phyloP scores from a whole-genome alignment of 2,329 filamentous ascomycete genomes.

The Phialophora chinensis region DNA sequence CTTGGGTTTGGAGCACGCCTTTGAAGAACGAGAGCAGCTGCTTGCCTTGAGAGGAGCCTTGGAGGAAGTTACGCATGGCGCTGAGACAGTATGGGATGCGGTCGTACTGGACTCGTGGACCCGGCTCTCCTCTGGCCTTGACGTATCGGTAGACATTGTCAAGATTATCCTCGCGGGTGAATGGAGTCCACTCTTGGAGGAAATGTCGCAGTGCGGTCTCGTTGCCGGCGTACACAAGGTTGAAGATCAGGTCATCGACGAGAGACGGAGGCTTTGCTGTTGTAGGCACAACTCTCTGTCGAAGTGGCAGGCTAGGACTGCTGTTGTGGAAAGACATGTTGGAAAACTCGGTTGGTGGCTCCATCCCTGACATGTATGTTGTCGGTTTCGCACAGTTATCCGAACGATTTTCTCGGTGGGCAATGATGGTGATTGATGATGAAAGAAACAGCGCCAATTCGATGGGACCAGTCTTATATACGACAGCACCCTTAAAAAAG shows the following conservation, averaged over 20 bases:
- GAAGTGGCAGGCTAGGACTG: slow-evolving; percentile 24
- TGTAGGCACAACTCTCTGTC: slow-evolving; percentile 16
- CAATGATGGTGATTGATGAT: neutral
- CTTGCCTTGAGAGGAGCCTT: slow-evolving; percentile 19
- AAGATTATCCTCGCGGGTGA: slow-evolving; percentile 20
- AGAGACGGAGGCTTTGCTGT: slow-evolving; percentile 17
- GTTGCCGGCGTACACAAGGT: slow-evolving; percentile 33
- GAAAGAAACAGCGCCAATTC: neutral
- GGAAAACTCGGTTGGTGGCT: neutral
- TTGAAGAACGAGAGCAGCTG: slow-evolving; percentile 29
- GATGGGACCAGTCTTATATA: neutral
- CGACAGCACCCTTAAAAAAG: neutral
- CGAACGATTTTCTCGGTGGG: neutral
- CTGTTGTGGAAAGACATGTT: slow-evolving; percentile 17
- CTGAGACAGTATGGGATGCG: slow-evolving; percentile 25
- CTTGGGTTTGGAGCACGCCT: slow-evolving; percentile 28
- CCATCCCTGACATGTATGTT: neutral
- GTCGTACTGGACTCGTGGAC: slow-evolving; percentile 31
- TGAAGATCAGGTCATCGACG: slow-evolving; percentile 24
- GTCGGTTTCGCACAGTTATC: slow-evolving; percentile 8
- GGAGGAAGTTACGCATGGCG: slow-evolving; percentile 28
- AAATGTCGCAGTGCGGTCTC: slow-evolving; percentile 22
- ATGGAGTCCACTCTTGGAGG: slow-evolving; percentile 23
- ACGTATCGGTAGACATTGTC: slow-evolving; percentile 10
- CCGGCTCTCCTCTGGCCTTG: slow-evolving; percentile 24